These are phyloP conservation scores for Leccinum solheimii DNA, from an alignment of 1,284 basidiomycete species.

Conservation along the genomic window DNA sequence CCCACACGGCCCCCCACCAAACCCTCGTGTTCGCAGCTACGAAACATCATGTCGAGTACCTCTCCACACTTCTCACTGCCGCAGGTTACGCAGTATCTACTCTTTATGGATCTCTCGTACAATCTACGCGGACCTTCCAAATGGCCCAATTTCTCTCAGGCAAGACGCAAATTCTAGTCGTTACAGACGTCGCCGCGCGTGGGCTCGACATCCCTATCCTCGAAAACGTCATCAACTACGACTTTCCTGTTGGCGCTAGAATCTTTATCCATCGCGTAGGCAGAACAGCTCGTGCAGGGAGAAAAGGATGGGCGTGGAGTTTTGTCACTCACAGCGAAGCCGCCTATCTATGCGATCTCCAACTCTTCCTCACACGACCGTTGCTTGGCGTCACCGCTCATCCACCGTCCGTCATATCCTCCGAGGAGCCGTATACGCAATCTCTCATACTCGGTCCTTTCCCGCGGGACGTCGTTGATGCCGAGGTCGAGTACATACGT, in stretches of 20 bases:
- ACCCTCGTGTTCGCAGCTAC: slow-evolving; percentile 96
- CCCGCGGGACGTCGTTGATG: slow-evolving; percentile 77
- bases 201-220: slow-evolving; percentile 95
- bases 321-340: slow-evolving; percentile 86
- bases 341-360: slow-evolving; percentile 90
- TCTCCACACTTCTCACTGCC: slow-evolving; percentile 75
- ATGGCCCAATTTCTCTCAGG: slow-evolving; percentile 92
- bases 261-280: slow-evolving; percentile 98
- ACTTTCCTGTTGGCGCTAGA: slow-evolving; percentile 91
- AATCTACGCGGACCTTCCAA: slow-evolving; percentile 87
- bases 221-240: slow-evolving; percentile 97
- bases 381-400: slow-evolving; percentile 50
- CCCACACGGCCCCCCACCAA: slow-evolving; percentile 73
- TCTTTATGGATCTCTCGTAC: slow-evolving; percentile 96
- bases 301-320: slow-evolving; percentile 96
- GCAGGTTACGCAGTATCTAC: slow-evolving; percentile 95
- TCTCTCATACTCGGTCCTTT: slow-evolving; percentile 82
- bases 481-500: slow-evolving; percentile 82
- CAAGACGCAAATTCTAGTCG: slow-evolving; percentile 83
- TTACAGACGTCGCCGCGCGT: slow-evolving; percentile 97
- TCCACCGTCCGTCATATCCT: slow-evolving; percentile 35
- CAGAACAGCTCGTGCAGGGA: slow-evolving; percentile 92
- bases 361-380: slow-evolving; percentile 90
- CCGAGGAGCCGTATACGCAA: slow-evolving; percentile 65
- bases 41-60: slow-evolving; percentile 99